Base-by-base conservation (phyloP, 73 alveolate genomes). In the Paramecium sonneborni region DNA sequence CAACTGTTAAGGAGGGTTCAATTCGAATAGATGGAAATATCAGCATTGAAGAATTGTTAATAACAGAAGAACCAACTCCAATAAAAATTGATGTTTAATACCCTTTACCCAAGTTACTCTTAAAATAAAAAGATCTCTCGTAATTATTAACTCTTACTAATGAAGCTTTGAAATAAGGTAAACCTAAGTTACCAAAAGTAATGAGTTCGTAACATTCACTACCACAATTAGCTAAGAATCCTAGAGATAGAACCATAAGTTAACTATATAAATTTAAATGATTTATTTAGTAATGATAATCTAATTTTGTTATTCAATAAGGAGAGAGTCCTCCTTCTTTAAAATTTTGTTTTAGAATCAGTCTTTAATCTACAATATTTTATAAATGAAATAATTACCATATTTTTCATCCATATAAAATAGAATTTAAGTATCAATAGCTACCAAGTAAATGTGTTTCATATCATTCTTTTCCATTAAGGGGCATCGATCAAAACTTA, bases 171-270 rank as follows among this genome's bases (percentile, higher is more conserved):
- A 79, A 34, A 24, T 24, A 79, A 24, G 74, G 74, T 1, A 79
- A 44, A 44, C 90, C 90, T 6, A 79, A 44, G 41, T 24, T 79
- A 43, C 90, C 90, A 43, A 79, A 79, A 79, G 69, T 20, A 14
- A 43, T 43, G 76, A 39, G 76, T 5, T 30, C 90, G 20, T 24
- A 79, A 23, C 35, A 79, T 43, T 79, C 90, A 23, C n/a, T 79
- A 23, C 90, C 90, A 15, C 6, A 18, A 43, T 28, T 79, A 20
- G 14, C 90, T 41, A 79, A 79, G 30, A 79, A 79, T 44, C 69
- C 76, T 38, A 21, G 90, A 38, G 72, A 38, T 23, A 79, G 90
- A 79, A 24, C 55, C 1, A 14, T 79, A 10, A 79, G 90, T 46
- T 79, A 38, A 79, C 2, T 74, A 11, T 74, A 62, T 24, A 62